Percentiles rank a stretch among this genome's conserved stretches.
Conservation (phyloP, 345 rosid species). For the Gossypium raimondii region DNA sequence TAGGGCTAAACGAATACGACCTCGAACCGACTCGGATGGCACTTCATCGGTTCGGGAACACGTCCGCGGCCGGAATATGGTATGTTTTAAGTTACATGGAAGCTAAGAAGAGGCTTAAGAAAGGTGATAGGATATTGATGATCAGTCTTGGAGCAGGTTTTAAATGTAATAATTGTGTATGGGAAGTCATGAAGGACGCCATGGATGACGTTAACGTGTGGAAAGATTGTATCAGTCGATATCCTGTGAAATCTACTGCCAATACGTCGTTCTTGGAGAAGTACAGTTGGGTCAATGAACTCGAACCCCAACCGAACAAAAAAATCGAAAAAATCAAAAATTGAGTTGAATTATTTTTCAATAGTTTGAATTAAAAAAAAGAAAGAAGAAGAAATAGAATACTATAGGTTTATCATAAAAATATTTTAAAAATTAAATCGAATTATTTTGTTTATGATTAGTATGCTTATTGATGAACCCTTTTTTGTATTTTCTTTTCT, state of each 20-base stretch:
- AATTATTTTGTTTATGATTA: no score
- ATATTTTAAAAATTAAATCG: no score
- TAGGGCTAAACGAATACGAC: slow-evolving; percentile 54
- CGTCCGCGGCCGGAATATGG: slow-evolving; percentile 82
- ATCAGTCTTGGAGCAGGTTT: neutral
- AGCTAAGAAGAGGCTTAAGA: neutral
- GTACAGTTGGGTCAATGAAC: neutral
- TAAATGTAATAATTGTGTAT: slow-evolving; percentile 27
- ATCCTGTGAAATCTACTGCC: neutral
- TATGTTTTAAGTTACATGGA: slow-evolving; percentile 52
- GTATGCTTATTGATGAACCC: no score
- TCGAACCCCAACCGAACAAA: neutral
- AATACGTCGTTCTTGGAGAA: neutral
- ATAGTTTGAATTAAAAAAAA: no score
- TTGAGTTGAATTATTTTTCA: neutral
- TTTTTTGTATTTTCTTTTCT: no score
- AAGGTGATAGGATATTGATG: neutral
- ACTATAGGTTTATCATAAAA: no score
- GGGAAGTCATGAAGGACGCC: slow-evolving; percentile 48
- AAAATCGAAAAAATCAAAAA: neutral
- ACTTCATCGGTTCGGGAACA: slow-evolving; percentile 76
- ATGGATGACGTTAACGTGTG: slow-evolving; percentile 48
- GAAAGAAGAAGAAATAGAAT: no score
- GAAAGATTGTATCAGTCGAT: slow-evolving; percentile 27
- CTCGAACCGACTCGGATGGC: slow-evolving; percentile 85